Conservation (phyloP, 1,139 yeast genomes). For the Arxiozyma slooffiae region DNA sequence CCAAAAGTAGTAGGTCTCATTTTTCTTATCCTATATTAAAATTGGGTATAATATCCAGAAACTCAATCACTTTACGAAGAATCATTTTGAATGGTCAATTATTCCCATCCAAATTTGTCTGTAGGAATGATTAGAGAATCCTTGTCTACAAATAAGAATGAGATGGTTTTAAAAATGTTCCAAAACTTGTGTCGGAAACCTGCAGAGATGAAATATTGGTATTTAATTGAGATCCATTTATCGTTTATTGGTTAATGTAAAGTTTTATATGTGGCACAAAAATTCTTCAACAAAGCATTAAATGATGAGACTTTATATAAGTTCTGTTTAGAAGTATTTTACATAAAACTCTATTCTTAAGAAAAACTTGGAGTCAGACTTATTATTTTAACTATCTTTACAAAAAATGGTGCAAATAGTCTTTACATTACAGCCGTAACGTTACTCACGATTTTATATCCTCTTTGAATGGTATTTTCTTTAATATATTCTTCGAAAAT, state of each 20-base stretch:
- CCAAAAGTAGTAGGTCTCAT: slow-evolving; percentile 63
- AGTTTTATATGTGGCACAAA: slow-evolving; percentile 61
- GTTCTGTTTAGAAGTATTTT: slow-evolving; percentile 65
- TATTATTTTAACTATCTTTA: slow-evolving; percentile 51
- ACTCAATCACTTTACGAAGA: slow-evolving; percentile 39
- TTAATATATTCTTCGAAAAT: slow-evolving; percentile 55
- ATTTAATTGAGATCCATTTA: slow-evolving; percentile 58
- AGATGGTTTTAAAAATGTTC: slow-evolving; percentile 43
- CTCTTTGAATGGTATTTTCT: slow-evolving; percentile 60
- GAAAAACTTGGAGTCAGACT: slow-evolving; percentile 50
- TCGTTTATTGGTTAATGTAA: slow-evolving; percentile 75
- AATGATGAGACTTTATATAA: slow-evolving; percentile 58
- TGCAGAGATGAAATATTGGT: slow-evolving; percentile 34
- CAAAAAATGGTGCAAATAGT: slow-evolving; percentile 56
- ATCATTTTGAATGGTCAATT: slow-evolving; percentile 32
- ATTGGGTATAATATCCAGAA: slow-evolving; percentile 56
- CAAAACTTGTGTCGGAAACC: slow-evolving; percentile 36
- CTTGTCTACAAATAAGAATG: slow-evolving; percentile 40
- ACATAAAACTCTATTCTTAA: slow-evolving; percentile 57
- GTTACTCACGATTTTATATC: slow-evolving; percentile 58
- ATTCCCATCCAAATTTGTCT: slow-evolving; percentile 42
- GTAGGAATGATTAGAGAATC: slow-evolving; percentile 58
- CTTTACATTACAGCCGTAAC: slow-evolving; percentile 48
- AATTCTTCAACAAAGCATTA: slow-evolving; percentile 65
- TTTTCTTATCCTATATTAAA: slow-evolving; percentile 56